Evolutionary conservation across 306 rosid species (phyloP).

Genomic region (Canavalia gladiata): DNA sequence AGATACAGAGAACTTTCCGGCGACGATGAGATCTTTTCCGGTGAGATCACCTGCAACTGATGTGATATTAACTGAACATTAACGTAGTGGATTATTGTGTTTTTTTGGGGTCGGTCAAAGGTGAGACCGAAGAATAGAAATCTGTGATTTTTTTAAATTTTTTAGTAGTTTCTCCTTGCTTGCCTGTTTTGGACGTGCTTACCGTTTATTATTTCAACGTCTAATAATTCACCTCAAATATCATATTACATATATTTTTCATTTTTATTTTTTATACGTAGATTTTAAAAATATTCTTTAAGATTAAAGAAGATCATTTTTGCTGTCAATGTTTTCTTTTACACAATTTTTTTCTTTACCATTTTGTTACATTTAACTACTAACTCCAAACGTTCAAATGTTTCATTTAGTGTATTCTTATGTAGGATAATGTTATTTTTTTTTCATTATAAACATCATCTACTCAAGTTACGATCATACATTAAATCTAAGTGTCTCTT

Average conservation of each 20-base stretch:
- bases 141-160: not conserved
- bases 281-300: too few relatives aligned
- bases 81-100: slow-evolving; percentile 22
- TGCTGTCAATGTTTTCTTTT: too few relatives aligned
- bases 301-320: too few relatives aligned
- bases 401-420: not conserved
- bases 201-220: slow-evolving; percentile 11
- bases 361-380: slow-evolving; percentile 40
- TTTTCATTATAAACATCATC: too few relatives aligned
- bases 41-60: slow-evolving; percentile 54
- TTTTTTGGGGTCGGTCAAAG: slow-evolving; percentile 21
- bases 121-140: not conserved
- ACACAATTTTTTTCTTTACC: not conserved
- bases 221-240: too few relatives aligned
- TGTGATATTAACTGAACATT: slow-evolving; percentile 38
- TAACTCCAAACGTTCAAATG: slow-evolving; percentile 44
- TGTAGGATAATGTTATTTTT: not conserved
- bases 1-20: slow-evolving; percentile 54
- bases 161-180: not conserved
- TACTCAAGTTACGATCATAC: too few relatives aligned
- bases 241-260: too few relatives aligned
- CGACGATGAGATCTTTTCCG: slow-evolving; percentile 45
- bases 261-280: too few relatives aligned
- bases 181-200: slow-evolving; percentile 34
- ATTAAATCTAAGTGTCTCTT: too few relatives aligned